These are phyloP conservation scores for Exidia glandulosa DNA, from an alignment of 768 basidiomycete species.

Conservation along the genomic window DNA sequence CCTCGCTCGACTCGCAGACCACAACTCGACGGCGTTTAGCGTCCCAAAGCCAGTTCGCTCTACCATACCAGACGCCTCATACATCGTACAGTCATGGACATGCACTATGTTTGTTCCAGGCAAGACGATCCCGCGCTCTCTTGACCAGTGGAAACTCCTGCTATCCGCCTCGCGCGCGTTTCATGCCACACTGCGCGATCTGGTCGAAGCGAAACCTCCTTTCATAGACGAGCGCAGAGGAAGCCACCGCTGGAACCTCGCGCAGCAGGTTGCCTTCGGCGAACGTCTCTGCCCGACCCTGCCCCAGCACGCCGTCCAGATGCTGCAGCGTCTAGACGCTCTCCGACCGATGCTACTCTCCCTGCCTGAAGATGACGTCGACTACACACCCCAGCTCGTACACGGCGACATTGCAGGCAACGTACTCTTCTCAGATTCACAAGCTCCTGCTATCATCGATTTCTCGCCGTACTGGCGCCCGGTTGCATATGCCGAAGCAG, in stretches of 20 bases:
- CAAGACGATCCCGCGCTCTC: neutral
- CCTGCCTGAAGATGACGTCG: neutral
- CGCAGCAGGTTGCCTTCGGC: neutral
- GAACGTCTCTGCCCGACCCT: neutral
- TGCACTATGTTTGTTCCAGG: neutral
- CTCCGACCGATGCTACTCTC: neutral
- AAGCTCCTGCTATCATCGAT: neutral
- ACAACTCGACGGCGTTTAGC: neutral
- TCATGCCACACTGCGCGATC: neutral
- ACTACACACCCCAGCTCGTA: neutral
- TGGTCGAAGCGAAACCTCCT: neutral
- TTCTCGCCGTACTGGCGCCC: neutral
- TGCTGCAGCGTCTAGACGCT: neutral
- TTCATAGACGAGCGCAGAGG: neutral
- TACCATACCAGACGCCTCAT: neutral
- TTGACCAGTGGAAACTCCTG: neutral
- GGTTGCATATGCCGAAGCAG: neutral
- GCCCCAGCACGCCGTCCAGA: neutral
- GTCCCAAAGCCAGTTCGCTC: neutral
- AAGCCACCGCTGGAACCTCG: neutral
- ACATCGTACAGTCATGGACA: neutral
- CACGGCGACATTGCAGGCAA: neutral
- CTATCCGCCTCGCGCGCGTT: neutral
- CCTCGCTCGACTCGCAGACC: neutral
- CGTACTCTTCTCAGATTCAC: neutral